phyloP scores from a whole-genome alignment of 2,329 filamentous ascomycete genomes.

The Penicillium frequentans region DNA sequence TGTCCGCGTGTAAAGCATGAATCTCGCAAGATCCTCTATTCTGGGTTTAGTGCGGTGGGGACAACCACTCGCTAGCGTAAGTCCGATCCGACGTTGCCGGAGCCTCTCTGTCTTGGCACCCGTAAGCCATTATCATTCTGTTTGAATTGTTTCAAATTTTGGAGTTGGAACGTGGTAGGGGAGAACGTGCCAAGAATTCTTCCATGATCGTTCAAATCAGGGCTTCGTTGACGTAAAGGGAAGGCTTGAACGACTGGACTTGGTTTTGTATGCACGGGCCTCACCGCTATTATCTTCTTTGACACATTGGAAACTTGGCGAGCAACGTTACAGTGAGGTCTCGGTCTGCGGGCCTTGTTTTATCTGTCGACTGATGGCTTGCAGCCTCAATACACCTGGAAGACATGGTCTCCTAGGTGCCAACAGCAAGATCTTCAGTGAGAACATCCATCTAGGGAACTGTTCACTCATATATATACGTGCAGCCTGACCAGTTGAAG shows the following conservation, averaged over 20 bases:
- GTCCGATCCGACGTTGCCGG: background rate
- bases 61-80: background rate
- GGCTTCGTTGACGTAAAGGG: background rate
- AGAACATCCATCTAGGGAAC: background rate
- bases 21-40: conserved; percentile 28
- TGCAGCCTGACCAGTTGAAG: background rate
- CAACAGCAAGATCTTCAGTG: too few species aligned
- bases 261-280: background rate
- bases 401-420: too few species aligned
- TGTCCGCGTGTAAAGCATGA: background rate
- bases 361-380: background rate
- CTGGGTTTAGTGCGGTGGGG: conserved; percentile 26
- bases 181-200: background rate
- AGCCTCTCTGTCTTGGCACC: background rate
- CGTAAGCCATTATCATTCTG: background rate
- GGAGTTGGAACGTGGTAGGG: background rate
- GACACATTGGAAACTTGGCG: background rate
- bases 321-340: background rate
- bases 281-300: background rate
- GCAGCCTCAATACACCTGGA: background rate
- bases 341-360: background rate
- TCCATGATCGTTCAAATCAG: background rate
- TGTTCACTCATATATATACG: background rate
- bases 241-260: background rate
- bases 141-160: background rate